phyloP scores from a whole-genome alignment of 441 rosid genomes.

The Populus hybrid region DNA sequence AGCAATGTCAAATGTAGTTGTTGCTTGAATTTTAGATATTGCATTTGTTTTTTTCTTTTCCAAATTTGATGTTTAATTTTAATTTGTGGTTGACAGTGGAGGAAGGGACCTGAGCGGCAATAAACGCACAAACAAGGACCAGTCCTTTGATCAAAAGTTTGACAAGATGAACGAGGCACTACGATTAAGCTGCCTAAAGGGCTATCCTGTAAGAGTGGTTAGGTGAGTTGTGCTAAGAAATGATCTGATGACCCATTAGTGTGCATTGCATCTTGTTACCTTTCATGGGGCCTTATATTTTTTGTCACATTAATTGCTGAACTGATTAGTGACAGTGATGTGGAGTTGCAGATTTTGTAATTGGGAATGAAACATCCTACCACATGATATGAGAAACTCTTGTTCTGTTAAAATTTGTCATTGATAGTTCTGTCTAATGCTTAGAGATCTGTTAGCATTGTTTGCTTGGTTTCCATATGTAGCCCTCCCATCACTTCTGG shows the following conservation, averaged over 20 bases:
- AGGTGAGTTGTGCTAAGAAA: slow-evolving; percentile 41
- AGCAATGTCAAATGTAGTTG: not conserved
- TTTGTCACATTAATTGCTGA: no score
- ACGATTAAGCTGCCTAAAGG: slow-evolving; percentile 63
- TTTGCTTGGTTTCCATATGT: not conserved
- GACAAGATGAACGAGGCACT: slow-evolving; percentile 58
- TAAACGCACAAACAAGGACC: slow-evolving; percentile 67
- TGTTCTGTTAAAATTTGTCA: not conserved
- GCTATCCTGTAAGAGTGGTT: slow-evolving; percentile 85
- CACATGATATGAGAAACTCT: not conserved
- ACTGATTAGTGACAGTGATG: not conserved
- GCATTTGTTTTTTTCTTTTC: not conserved
- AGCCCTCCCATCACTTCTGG: not conserved
- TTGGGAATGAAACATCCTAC: not conserved
- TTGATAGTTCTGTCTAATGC: not conserved
- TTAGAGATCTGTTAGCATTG: not conserved
- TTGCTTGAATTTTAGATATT: not conserved
- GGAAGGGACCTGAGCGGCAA: slow-evolving; percentile 84
- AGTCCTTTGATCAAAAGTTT: slow-evolving; percentile 75
- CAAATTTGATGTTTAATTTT: not conserved
- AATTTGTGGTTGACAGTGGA: slow-evolving; percentile 42
- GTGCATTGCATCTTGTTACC: not conserved
- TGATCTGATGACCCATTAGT: not conserved
- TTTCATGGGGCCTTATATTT: not conserved
- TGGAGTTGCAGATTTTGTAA: not conserved